These are phyloP conservation scores for Phalaenopsis hybrid DNA, from an alignment of 116 monocot species.

Conservation along the genomic window DNA sequence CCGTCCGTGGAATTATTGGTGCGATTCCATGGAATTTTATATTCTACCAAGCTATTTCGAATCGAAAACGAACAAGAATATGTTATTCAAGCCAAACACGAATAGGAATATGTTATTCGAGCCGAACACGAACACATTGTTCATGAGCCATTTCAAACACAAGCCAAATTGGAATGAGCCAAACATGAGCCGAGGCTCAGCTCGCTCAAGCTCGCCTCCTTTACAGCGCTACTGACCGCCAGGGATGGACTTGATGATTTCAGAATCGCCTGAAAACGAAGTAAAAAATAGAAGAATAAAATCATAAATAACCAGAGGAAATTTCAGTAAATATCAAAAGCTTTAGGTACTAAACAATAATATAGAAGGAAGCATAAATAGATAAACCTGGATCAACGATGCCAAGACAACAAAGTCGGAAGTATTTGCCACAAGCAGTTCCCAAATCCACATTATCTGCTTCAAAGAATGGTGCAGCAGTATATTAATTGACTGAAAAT, in stretches of 20 bases:
- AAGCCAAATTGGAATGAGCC: too few relatives aligned
- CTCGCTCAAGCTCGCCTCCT: too few relatives aligned
- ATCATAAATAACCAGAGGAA: background rate
- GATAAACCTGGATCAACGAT: conserved; percentile 62
- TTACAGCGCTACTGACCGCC: conserved; percentile 26
- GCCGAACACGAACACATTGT: too few relatives aligned
- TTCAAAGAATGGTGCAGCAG: background rate
- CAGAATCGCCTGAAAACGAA: conserved; percentile 56
- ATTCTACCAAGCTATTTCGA: too few relatives aligned
- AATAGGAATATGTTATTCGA: too few relatives aligned
- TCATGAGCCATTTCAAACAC: too few relatives aligned
- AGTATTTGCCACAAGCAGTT: conserved; percentile 80
- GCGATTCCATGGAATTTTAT: too few relatives aligned
- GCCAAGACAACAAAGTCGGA: conserved; percentile 69
- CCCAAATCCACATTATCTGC: conserved; percentile 85
- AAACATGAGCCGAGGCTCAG: too few relatives aligned
- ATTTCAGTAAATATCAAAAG: background rate
- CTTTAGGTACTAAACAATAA: background rate
- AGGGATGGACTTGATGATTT: conserved; percentile 69
- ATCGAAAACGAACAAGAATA: too few relatives aligned
- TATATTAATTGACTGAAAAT: background rate
- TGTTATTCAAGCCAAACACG: too few relatives aligned
- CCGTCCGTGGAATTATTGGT: too few relatives aligned
- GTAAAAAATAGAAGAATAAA: background rate
- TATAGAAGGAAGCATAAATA: too few relatives aligned